Percentiles rank a stretch among this genome's conserved stretches.
phyloP scores from a whole-genome alignment of 2,329 filamentous ascomycete species.

The Bipolaris sorokiniana region DNA sequence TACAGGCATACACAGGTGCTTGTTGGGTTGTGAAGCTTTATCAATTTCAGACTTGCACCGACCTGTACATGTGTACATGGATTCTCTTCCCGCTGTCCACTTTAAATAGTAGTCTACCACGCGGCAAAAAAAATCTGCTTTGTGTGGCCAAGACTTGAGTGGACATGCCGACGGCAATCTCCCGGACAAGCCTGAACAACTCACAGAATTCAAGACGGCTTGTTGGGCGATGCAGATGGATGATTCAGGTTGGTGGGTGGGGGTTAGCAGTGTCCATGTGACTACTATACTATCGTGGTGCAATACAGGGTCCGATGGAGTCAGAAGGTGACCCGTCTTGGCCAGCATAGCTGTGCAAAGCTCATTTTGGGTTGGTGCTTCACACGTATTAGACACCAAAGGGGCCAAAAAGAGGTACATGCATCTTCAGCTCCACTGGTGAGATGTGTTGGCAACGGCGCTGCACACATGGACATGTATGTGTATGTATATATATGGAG shows the following conservation, averaged over 20 bases:
- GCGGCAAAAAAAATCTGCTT: not conserved
- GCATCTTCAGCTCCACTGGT: not conserved
- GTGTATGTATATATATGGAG: not conserved
- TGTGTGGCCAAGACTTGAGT: not conserved
- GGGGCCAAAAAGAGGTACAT: not conserved
- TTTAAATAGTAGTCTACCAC: not conserved
- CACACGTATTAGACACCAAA: not conserved
- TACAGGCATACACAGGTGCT: too few relatives aligned
- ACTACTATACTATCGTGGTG: not conserved
- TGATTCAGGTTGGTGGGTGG: not conserved
- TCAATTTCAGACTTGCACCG: not conserved
- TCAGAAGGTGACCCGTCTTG: not conserved
- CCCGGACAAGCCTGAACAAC: not conserved
- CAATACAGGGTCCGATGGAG: not conserved
- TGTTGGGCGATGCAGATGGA: not conserved
- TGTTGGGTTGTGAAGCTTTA: not conserved
- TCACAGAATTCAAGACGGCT: too few relatives aligned
- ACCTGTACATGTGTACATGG: not conserved
- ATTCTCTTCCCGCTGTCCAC: not conserved
- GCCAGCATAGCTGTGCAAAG: not conserved
- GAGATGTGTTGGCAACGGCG: constrained; percentile 1
- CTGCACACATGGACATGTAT: not conserved
- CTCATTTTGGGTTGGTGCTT: constrained; percentile 1
- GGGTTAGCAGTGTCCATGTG: not conserved
- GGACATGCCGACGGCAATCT: not conserved